These are phyloP conservation scores for Maudiozyma serrabonitensis DNA, from an alignment of 805 yeast genomes.

Conservation along the genomic window DNA sequence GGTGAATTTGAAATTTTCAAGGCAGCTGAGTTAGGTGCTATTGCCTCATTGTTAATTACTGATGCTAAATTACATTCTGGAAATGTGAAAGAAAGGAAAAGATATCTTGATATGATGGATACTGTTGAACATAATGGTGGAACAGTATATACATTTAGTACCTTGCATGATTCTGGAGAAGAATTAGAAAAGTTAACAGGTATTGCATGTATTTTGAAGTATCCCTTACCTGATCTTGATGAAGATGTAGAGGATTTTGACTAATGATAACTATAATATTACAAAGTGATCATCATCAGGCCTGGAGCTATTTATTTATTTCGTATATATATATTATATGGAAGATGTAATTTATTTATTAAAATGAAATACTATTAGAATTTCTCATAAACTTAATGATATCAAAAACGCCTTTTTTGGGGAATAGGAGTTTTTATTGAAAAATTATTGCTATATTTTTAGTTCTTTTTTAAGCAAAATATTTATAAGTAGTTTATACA, in stretches of 20 bases:
- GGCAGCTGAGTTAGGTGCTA: slow-evolving; percentile 72
- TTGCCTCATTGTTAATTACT: slow-evolving; percentile 62
- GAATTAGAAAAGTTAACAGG: slow-evolving; percentile 87
- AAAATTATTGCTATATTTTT: too few relatives aligned
- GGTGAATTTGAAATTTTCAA: slow-evolving; percentile 70
- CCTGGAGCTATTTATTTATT: neutral
- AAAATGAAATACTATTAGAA: too few relatives aligned
- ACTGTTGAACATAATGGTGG: slow-evolving; percentile 63
- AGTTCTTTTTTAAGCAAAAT: too few relatives aligned
- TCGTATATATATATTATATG: neutral
- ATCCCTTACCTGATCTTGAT: slow-evolving; percentile 74
- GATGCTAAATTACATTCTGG: slow-evolving; percentile 73
- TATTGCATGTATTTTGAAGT: slow-evolving; percentile 75
- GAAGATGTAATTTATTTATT: too few relatives aligned
- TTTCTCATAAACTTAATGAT: too few relatives aligned
- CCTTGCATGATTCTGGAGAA: slow-evolving; percentile 81
- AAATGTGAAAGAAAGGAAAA: slow-evolving; percentile 57
- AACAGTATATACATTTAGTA: slow-evolving; percentile 67
- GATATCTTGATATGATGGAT: slow-evolving; percentile 59
- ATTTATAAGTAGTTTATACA: too few relatives aligned
- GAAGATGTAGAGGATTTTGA: slow-evolving; percentile 37
- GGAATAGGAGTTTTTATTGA: too few relatives aligned
- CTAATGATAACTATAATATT: neutral
- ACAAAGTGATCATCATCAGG: neutral
- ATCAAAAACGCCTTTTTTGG: too few relatives aligned